These are phyloP conservation scores for Nidula microcarpa DNA, from an alignment of 768 basidiomycete species.

Conservation along the genomic window DNA sequence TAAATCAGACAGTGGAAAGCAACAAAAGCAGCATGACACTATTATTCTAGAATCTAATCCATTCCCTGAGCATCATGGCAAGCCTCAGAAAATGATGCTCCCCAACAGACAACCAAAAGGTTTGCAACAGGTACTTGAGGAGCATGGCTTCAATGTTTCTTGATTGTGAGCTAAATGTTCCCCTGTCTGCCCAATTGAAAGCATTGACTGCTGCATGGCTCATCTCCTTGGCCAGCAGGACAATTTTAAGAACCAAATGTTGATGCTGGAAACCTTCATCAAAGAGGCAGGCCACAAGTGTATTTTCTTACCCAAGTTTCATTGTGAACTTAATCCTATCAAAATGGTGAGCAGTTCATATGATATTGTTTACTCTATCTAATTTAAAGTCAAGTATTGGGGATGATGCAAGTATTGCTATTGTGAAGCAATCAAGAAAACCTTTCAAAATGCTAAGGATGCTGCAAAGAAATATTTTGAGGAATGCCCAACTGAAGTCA, in stretches of 20 bases:
- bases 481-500: constrained; percentile 28
- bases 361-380: neutral
- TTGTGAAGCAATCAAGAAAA: constrained; percentile 19
- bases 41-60: constrained; percentile 35
- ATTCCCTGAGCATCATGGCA: constrained; percentile 13
- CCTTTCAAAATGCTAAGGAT: constrained; percentile 24
- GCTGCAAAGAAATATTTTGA: constrained; percentile 18
- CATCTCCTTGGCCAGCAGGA: constrained; percentile 29
- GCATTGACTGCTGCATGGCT: constrained; percentile 25
- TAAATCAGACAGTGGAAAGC: constrained; percentile 33
- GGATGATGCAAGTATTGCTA: constrained; percentile 34
- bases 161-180: constrained; percentile 5
- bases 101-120: constrained; percentile 15
- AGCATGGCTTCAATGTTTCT: neutral
- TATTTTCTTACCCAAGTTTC: constrained; percentile 3
- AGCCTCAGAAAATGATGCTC: constrained; percentile 30
- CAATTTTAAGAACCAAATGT: constrained; percentile 30
- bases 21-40: constrained; percentile 26
- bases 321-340: constrained; percentile 17
- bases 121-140: neutral
- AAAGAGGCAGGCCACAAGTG: constrained; percentile 22
- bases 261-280: constrained; percentile 25
- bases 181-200: too few species aligned
- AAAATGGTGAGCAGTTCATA: constrained; percentile 28
- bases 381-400: constrained; percentile 19